These are phyloP conservation scores for Lyophyllum semitale DNA, from an alignment of 768 basidiomycete species.

Conservation along the genomic window DNA sequence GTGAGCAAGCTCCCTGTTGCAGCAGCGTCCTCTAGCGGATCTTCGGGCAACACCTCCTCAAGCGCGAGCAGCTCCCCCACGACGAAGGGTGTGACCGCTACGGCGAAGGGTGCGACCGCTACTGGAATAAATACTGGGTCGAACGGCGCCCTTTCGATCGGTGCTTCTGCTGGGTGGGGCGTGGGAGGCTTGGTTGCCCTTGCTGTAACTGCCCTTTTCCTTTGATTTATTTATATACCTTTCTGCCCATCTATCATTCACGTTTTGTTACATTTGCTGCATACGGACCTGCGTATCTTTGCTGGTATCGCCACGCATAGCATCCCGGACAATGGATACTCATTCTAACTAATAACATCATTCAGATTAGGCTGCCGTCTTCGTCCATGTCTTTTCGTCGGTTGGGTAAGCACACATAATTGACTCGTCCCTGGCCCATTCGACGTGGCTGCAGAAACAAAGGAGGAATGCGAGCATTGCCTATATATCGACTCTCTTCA, in stretches of 20 bases:
- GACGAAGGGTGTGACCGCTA: no score
- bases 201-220: conserved; percentile 11
- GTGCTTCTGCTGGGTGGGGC: conserved; percentile 8
- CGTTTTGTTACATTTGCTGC: background rate
- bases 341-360: background rate
- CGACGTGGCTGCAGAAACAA: no score
- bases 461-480: no score
- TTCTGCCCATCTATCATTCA: conserved; percentile 4
- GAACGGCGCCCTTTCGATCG: conserved; percentile 10
- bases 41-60: background rate
- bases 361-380: background rate
- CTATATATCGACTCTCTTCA: no score
- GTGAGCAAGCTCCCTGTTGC: conserved; percentile 47
- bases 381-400: no score
- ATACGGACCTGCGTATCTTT: background rate
- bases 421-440: no score
- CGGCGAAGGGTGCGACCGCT: conserved; percentile 13
- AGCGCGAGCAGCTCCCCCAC: conserved; percentile 3
- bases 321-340: background rate
- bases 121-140: conserved; percentile 8
- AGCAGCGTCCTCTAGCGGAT: conserved; percentile 26
- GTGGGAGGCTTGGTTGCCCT: conserved; percentile 8
- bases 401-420: no score
- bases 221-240: conserved; percentile 2
- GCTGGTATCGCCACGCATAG: background rate